Evolutionary conservation across 768 basidiomycete genomes (phyloP), one percentile per base, ranked within the genome.

Genomic region (Gyrodon lividus): DNA sequence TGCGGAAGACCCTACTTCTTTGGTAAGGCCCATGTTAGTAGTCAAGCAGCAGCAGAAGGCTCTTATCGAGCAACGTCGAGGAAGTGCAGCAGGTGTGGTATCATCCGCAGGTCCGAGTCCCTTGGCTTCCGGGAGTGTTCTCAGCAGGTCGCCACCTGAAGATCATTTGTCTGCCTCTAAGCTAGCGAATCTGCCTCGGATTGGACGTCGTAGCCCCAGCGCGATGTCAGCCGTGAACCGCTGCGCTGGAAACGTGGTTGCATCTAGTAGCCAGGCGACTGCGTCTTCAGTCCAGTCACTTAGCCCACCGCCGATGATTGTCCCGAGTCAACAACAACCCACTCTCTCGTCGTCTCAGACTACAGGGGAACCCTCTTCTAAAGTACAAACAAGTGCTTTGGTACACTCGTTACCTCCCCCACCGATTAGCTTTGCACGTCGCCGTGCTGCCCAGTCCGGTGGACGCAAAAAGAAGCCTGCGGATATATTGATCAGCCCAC

Each of bases 401-500:
- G 23, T 60, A 40, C 58, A 73, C 60, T 77, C 84, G 0, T 70
- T 87, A 6, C 81, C 85, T 0, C 80, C 86, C 2, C 86, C 84
- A 12, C 82, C 88, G 24, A 88, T 86, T 64, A 87, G 85, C 67
- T 89, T 90, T 67, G 84, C 87, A 13, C 79, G 81, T 33, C 87
- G 89, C 48, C 81, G 87, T 41, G 84, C 87, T 9, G 80, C 79
- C 23, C 82, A 82, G 51, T 57, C 83, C 12, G 82, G 83, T n/a
- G 70, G 64, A 1, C 76, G 74, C 41, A 82, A 79, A 65, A 86
- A 76, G 69, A 90, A 89, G 67, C 88, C 88, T 0, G 87, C 88
- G 2, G 88, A 90, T 60, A 86, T 89, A 54, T 61, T 89, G 54
- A 89, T 91, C 73, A 86, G 81, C 57, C 86, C 87, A 9, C 74